Base-by-base conservation (phyloP, 1,284 basidiomycete genomes). In the Volvariella surrecta region DNA sequence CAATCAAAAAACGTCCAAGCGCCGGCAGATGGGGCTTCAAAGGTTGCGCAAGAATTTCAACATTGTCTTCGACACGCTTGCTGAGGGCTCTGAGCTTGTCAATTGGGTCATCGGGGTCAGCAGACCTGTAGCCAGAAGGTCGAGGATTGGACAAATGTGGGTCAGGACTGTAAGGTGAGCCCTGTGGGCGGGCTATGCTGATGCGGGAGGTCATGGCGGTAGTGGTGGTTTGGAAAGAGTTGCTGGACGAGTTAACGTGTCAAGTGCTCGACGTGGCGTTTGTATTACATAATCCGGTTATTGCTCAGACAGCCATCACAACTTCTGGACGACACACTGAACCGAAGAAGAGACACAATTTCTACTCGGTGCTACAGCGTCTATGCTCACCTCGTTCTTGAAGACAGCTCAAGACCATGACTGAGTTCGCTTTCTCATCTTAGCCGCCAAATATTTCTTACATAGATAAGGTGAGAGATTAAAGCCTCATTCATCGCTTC, bases 1-100 rank as follows among this genome's bases (percentile, higher is more conserved):
- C 92, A 62, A 99, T 99, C 52, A 99, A 68, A 68, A 98, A 98
- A 52, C 96, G 79, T 49, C 93, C 96, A 60, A 98, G 83, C 40
- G 91, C 85, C 21, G 96, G 95, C 55, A 99, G 75, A 63, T 95
- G 86, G 41, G 96, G 96, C 63, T 88, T 86, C 66, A 98, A 74
- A 21, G 96, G 95, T 59, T 97, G 92, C 4, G 92, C 83, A 67
- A 89, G 87, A 51, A 87, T 82, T 62, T 98, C 96, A 58, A 97
- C 79, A 52, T 82, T 70, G 66, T 99, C 96, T 68, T 99, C 96
- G 47, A 91, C 76, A 62, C 84, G 79, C 59, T 77, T 79, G 56
- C 83, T 84, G 55, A 82, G 72, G 9, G 76, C 74, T 54, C 88
- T 80, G 49, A 96, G 66, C 67, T 90, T 89, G 60, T 90, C 88